phyloP scores from a whole-genome alignment of 2,329 filamentous ascomycete species.

The Neophaeococcomyces mojaviensis region DNA sequence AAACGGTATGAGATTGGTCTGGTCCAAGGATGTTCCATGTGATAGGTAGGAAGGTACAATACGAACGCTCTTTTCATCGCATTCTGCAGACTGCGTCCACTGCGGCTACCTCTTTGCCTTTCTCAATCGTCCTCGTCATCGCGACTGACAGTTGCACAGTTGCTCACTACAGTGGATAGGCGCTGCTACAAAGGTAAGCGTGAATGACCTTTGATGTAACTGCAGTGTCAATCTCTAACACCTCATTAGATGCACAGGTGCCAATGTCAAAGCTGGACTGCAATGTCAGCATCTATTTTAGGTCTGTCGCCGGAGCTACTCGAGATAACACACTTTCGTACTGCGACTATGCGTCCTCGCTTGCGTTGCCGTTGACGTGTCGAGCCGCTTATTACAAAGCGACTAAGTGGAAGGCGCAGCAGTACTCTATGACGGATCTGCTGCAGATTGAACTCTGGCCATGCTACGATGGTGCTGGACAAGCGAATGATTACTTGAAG shows the following conservation, averaged over 20 bases:
- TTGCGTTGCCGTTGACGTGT: slow-evolving; percentile 1
- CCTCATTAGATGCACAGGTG: no score
- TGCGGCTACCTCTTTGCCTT: no score
- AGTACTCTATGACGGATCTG: slow-evolving; percentile 1
- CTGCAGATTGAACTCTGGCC: slow-evolving; percentile 5
- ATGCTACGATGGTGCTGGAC: slow-evolving; percentile 1
- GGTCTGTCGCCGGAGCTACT: not conserved
- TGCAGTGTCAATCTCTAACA: no score
- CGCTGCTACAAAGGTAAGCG: no score
- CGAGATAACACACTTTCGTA: not conserved
- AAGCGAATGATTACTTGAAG: not conserved
- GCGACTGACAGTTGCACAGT: no score
- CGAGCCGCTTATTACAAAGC: not conserved
- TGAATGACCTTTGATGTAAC: no score
- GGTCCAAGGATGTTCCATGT: not conserved
- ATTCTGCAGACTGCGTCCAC: not conserved
- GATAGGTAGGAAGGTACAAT: not conserved
- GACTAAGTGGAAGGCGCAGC: not conserved
- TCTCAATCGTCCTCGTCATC: no score
- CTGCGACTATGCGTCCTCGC: not conserved
- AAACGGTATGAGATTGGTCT: not conserved
- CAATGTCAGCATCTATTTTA: not conserved
- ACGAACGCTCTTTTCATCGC: not conserved
- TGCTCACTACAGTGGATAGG: no score
- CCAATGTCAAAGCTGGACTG: no score